Base-by-base conservation (phyloP, 495 filamentous ascomycete genomes). In the Talaromyces liani region DNA sequence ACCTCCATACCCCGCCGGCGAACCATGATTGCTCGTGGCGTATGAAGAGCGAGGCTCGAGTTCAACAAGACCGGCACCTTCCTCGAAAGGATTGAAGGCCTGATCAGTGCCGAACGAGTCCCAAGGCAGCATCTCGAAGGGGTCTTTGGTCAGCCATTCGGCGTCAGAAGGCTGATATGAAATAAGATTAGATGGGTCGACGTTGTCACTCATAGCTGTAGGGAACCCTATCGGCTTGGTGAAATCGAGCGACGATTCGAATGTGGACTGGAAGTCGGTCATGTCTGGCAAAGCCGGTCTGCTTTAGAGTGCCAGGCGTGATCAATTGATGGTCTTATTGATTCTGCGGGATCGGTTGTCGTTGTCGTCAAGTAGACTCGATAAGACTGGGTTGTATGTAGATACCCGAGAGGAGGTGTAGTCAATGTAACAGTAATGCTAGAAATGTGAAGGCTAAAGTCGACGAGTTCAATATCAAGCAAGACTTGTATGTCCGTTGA, bases 11-110 rank as follows among this genome's bases (percentile, higher is more conserved):
- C n/a, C 56, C 27, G 56, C 29, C 6, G 56, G 31, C 1, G 31
- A 36, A 7, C 31, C 56, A 22, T 58, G 56, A 33, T 33, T 33
- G 31, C 27, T 58, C 8, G 56, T 33, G 14, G 18, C 24, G 16
- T 58, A 57, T 33, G 54, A 58, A 20, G 56, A 31, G 56, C 31
- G 56, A 31, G 56, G 56, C n/a, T 58, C 56, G 31, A 22, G 56
- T 36, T 58, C 56, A 20, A 36, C 27, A 18, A 33, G 56, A 20
- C n/a, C 31, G 18, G n/a, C 31, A 12, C 6, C 31, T 36, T 58
- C 56, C 8, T 18, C 14, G n/a, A 58, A 36, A 36, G 56, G 56
- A 16, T 58, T 58, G 56, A 58, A 58, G 1, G 56, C n/a, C 31
- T 58, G 56, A 36, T 58, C 31, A 22, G 29, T n/a, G 7, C 56